Evolutionary conservation across 192 early-diverging fungal genomes (phyloP).

Genomic region (Coemansia pectinata): DNA sequence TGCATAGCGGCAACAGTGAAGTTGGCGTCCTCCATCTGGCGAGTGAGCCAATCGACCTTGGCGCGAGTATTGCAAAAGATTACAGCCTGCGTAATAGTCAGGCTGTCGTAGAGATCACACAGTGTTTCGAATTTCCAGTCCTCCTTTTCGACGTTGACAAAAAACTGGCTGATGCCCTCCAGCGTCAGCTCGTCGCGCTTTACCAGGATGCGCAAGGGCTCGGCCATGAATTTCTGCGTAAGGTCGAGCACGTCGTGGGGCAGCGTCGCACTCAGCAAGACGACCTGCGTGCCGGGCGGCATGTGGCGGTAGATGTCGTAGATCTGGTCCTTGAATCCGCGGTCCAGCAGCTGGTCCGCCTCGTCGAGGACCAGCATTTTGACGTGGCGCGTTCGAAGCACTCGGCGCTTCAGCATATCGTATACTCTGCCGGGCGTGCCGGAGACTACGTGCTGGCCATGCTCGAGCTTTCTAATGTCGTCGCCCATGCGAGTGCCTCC

Average conservation of each 20-base stretch:
- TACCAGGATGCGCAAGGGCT: slow-evolving; percentile 92
- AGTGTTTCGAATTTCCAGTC: slow-evolving; percentile 99
- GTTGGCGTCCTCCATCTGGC: slow-evolving; percentile 94
- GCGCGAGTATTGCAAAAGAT: slow-evolving; percentile 97
- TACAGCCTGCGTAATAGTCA: slow-evolving; percentile 98
- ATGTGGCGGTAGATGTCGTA: slow-evolving; percentile 92
- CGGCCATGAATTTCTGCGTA: slow-evolving; percentile 97
- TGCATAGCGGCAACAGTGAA: slow-evolving; percentile 99
- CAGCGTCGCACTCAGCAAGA: slow-evolving; percentile 88
- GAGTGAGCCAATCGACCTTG: slow-evolving; percentile 98
- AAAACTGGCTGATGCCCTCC: slow-evolving; percentile 99
- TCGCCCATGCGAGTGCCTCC: slow-evolving; percentile 92
- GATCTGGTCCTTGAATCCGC: slow-evolving; percentile 98
- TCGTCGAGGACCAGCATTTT: slow-evolving; percentile 98
- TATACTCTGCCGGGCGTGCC: slow-evolving; percentile 96
- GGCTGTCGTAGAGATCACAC: slow-evolving; percentile 95
- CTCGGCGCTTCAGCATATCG: slow-evolving; percentile 93
- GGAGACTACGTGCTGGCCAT: slow-evolving; percentile 90
- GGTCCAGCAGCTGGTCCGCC: slow-evolving; percentile 92
- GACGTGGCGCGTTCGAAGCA: slow-evolving; percentile 78
- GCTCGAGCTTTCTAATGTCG: slow-evolving; percentile 90
- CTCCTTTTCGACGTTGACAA: slow-evolving; percentile 94
- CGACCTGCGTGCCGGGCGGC: slow-evolving; percentile 90
- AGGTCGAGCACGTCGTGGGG: slow-evolving; percentile 96
- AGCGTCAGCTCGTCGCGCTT: slow-evolving; percentile 87